These are phyloP conservation scores for Jamesozyma rosinii DNA, from an alignment of 805 yeast genomes.

Conservation along the genomic window DNA sequence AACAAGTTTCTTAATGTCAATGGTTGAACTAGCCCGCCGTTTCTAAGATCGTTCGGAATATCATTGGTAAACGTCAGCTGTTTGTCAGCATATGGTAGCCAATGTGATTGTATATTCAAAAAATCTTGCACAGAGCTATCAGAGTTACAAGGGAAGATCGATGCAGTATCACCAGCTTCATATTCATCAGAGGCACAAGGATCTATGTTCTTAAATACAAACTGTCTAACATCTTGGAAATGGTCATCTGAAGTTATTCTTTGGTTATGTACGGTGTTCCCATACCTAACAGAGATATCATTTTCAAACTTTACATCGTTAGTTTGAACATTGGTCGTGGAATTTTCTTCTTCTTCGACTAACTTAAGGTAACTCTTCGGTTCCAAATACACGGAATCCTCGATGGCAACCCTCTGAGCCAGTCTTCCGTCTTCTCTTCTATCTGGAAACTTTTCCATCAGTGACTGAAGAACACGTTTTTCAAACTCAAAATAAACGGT, in stretches of 20 bases:
- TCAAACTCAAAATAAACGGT: constrained; percentile 74
- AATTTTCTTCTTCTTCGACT: neutral
- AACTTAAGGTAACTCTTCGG: constrained; percentile 23
- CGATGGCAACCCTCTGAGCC: constrained; percentile 16
- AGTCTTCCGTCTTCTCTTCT: constrained; percentile 21
- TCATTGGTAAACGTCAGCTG: constrained; percentile 29
- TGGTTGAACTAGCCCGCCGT: constrained; percentile 53
- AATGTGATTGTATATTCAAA: constrained; percentile 53
- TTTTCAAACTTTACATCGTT: constrained; percentile 12
- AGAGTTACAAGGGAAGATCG: constrained; percentile 68
- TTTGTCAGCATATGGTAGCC: constrained; percentile 64
- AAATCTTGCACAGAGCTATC: constrained; percentile 53
- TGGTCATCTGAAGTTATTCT: constrained; percentile 65
- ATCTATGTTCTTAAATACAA: constrained; percentile 34
- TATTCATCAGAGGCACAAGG: constrained; percentile 29
- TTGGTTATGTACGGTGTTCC: constrained; percentile 40
- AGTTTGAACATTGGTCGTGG: neutral
- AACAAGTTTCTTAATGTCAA: constrained; percentile 65
- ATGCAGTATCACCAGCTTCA: constrained; percentile 73
- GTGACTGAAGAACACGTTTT: constrained; percentile 33
- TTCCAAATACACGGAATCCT: constrained; percentile 19
- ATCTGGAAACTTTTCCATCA: constrained; percentile 31
- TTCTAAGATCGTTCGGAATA: constrained; percentile 27
- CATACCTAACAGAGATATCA: constrained; percentile 27
- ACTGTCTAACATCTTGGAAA: constrained; percentile 80